Percentiles rank a stretch among this genome's conserved stretches.
Evolutionary conservation across 2,329 filamentous ascomycete genomes (phyloP).

Genomic region (Phyllachora maydis): DNA sequence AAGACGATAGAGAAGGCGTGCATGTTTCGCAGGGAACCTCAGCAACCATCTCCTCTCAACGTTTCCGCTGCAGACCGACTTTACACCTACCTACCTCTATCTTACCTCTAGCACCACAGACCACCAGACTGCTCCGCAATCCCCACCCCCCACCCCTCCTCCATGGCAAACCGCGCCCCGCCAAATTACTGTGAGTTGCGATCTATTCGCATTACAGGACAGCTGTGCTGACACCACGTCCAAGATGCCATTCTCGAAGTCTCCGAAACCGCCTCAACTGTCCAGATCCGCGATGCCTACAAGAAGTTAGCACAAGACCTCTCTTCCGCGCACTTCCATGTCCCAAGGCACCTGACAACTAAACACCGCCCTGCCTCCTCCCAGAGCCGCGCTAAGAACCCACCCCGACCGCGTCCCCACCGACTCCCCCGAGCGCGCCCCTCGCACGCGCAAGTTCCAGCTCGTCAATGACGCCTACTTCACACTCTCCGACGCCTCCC

Average conservation of each 20-base stretch:
- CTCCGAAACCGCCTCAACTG: slow-evolving; percentile 49
- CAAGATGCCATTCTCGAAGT: slow-evolving; percentile 58
- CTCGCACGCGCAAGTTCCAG: slow-evolving; percentile 46
- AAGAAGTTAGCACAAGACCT: slow-evolving; percentile 40
- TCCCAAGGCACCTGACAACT: no score
- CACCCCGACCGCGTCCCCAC: slow-evolving; percentile 79
- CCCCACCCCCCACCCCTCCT: no score
- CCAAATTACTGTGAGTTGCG: slow-evolving; percentile 33
- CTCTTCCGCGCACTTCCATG: no score
- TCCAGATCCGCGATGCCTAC: slow-evolving; percentile 85
- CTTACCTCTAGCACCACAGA: no score
- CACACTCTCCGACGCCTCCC: slow-evolving; percentile 52
- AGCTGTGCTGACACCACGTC: slow-evolving; percentile 3
- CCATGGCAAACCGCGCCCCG: slow-evolving; percentile 16
- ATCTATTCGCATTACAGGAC: slow-evolving; percentile 1
- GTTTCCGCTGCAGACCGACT: no score
- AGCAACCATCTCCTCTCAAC: no score
- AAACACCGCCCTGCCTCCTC: no score
- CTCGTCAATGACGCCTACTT: slow-evolving; percentile 23
- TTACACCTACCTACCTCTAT: no score
- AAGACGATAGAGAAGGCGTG: no score
- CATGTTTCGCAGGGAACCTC: no score
- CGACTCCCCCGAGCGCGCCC: slow-evolving; percentile 62
- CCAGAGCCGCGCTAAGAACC: slow-evolving; percentile 68
- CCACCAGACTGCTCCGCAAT: no score